These are phyloP conservation scores for Ambrosia artemisiifolia DNA, from an alignment of 129 eudicot species.

Conservation along the genomic window DNA sequence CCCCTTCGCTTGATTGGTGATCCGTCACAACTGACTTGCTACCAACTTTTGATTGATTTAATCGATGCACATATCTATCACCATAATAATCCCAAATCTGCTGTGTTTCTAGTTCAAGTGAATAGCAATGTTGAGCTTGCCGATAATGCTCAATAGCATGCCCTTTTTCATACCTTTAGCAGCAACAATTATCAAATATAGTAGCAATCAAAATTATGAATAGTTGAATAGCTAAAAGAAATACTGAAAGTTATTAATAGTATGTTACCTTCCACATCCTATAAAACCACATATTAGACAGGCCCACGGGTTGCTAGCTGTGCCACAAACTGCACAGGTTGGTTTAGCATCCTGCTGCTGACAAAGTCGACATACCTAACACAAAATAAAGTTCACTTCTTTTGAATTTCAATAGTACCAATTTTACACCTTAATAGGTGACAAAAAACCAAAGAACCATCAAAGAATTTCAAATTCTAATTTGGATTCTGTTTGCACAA, in stretches of 20 bases:
- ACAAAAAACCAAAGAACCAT: background rate
- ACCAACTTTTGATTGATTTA: slow-evolving; percentile 82
- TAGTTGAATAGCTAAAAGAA: background rate
- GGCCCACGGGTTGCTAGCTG: slow-evolving; percentile 69
- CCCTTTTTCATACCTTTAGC: slow-evolving; percentile 63
- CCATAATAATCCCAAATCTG: slow-evolving; percentile 98
- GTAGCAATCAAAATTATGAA: background rate
- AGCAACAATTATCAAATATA: background rate
- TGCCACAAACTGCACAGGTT: slow-evolving; percentile 70
- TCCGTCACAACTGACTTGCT: slow-evolving; percentile 51
- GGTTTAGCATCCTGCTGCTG: slow-evolving; percentile 85
- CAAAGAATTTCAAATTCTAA: background rate
- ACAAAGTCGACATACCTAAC: slow-evolving; percentile 84
- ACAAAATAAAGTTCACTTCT: background rate
- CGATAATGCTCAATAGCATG: slow-evolving; percentile 83
- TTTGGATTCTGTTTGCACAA: slow-evolving; percentile 2
- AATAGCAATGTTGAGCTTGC: slow-evolving; percentile 70
- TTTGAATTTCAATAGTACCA: background rate
- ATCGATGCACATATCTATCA: slow-evolving; percentile 84
- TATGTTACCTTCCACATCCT: slow-evolving; percentile 89
- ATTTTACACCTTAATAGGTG: background rate
- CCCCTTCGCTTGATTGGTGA: slow-evolving; percentile 56
- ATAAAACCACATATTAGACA: slow-evolving; percentile 95
- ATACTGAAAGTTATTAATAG: background rate
- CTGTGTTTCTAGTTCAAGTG: slow-evolving; percentile 80